Evolutionary conservation across 2,329 filamentous ascomycete species (phyloP).

Genomic region (Mycogone perniciosa): DNA sequence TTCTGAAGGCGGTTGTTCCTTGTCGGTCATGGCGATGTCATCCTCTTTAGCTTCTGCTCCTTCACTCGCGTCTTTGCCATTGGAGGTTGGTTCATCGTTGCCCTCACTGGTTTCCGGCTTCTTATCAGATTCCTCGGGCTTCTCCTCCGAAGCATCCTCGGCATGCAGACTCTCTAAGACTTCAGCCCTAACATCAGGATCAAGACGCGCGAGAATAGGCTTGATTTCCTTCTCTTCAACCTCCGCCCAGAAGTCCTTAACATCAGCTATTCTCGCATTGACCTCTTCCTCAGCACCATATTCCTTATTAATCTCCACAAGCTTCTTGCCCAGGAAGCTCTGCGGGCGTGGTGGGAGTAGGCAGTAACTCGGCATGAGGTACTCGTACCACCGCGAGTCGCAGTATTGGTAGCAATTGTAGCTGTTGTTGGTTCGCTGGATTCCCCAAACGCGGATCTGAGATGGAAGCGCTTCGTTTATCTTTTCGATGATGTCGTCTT

Average conservation of each 20-base stretch:
- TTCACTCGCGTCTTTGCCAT: constrained; percentile 13
- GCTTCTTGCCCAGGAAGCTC: constrained; percentile 75
- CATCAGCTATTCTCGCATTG: constrained; percentile 64
- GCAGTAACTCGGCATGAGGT: constrained; percentile 87
- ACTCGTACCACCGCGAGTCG: constrained; percentile 96
- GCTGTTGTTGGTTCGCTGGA: constrained; percentile 78
- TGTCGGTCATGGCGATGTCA: constrained; percentile 19
- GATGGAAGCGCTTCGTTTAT: constrained; percentile 81
- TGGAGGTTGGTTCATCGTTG: constrained; percentile 1
- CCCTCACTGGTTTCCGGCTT: constrained; percentile 7
- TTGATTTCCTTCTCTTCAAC: constrained; percentile 77
- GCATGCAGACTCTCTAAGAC: constrained; percentile 57
- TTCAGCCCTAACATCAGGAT: constrained; percentile 55
- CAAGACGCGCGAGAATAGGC: constrained; percentile 57
- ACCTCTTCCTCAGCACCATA: constrained; percentile 65
- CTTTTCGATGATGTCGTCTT: constrained; percentile 76
- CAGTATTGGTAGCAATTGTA: constrained; percentile 95
- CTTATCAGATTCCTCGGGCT: constrained; percentile 17
- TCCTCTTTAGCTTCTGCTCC: constrained; percentile 16
- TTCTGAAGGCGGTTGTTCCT: constrained; percentile 11
- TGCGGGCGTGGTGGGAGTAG: constrained; percentile 88
- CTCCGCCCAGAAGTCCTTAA: constrained; percentile 73
- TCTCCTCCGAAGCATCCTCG: constrained; percentile 23
- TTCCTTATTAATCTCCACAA: constrained; percentile 72
- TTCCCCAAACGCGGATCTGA: constrained; percentile 94